Conservation (phyloP, 2,329 filamentous ascomycete genomes). For the Penicillium fuscoglaucum region DNA sequence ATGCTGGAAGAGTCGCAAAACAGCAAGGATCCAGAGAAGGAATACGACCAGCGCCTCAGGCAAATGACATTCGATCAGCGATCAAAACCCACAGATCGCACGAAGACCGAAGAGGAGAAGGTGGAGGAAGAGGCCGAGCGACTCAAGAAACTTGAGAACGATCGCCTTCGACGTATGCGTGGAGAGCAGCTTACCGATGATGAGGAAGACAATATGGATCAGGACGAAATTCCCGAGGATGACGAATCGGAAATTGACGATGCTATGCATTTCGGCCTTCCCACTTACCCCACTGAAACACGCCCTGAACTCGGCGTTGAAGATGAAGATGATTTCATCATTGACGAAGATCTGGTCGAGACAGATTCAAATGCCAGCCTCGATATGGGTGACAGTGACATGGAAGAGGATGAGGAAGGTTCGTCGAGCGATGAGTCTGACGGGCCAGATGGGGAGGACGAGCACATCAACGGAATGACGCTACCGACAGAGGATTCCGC, state of each 20-base stretch:
- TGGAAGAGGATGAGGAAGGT: slow-evolving; percentile 60
- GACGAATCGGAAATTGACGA: slow-evolving; percentile 52
- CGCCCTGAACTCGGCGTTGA: slow-evolving; percentile 66
- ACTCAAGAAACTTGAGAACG: slow-evolving; percentile 78
- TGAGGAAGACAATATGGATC: slow-evolving; percentile 44
- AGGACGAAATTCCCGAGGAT: slow-evolving; percentile 35
- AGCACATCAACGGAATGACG: slow-evolving; percentile 70
- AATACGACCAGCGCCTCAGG: slow-evolving; percentile 82
- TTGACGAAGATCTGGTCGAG: slow-evolving; percentile 85
- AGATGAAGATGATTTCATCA: slow-evolving; percentile 90
- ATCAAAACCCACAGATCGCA: slow-evolving; percentile 80
- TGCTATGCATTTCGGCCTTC: slow-evolving; percentile 62
- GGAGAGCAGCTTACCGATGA: slow-evolving; percentile 72
- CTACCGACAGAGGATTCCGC: slow-evolving; percentile 31
- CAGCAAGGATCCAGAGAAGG: slow-evolving; percentile 71
- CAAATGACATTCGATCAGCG: slow-evolving; percentile 81
- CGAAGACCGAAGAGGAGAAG: slow-evolving; percentile 87
- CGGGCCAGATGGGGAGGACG: slow-evolving; percentile 59
- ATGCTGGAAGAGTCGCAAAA: slow-evolving; percentile 62
- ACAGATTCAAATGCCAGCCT: slow-evolving; percentile 64
- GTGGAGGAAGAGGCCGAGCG: slow-evolving; percentile 73
- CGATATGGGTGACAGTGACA: slow-evolving; percentile 43
- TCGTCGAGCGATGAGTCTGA: slow-evolving; percentile 45
- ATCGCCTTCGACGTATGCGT: slow-evolving; percentile 80
- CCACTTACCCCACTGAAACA: slow-evolving; percentile 47